phyloP scores from a whole-genome alignment of 768 basidiomycete species.

The Coprinellus aureogranulatus region DNA sequence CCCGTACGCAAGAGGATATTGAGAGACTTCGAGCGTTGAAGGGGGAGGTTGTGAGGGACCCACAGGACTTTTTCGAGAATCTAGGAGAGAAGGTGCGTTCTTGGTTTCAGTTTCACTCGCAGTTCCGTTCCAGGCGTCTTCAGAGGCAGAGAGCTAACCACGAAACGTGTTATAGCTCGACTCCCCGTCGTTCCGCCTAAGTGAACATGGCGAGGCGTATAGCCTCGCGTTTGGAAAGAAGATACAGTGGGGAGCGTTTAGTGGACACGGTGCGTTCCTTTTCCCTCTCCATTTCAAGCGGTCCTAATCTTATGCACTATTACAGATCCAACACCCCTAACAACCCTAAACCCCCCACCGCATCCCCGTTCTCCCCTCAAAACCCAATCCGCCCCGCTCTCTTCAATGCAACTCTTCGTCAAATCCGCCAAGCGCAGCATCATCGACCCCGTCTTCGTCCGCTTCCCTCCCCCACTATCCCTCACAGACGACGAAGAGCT shows the following conservation, averaged over 20 bases:
- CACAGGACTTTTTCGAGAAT: slow-evolving; percentile 31
- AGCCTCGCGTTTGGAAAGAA: slow-evolving; percentile 43
- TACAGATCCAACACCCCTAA: slow-evolving; percentile 1
- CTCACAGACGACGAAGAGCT: slow-evolving; percentile 32
- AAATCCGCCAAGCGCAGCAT: slow-evolving; percentile 48
- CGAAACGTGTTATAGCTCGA: slow-evolving; percentile 18
- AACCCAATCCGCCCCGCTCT: slow-evolving; percentile 40
- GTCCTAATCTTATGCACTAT: too few species aligned
- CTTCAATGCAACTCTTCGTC: slow-evolving; percentile 58
- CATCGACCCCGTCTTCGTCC: slow-evolving; percentile 46
- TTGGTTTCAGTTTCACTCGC: background rate
- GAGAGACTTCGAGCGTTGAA: slow-evolving; percentile 49
- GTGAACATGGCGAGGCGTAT: slow-evolving; percentile 41
- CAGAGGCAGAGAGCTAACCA: background rate
- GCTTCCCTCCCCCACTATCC: background rate
- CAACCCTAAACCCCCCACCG: slow-evolving; percentile 40
- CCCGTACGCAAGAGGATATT: slow-evolving; percentile 62
- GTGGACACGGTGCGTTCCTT: slow-evolving; percentile 46
- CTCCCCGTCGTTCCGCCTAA: slow-evolving; percentile 39
- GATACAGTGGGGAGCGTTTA: slow-evolving; percentile 64
- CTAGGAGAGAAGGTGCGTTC: slow-evolving; percentile 33
- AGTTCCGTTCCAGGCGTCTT: too few species aligned
- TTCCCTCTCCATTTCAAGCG: background rate
- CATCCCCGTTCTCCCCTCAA: slow-evolving; percentile 25
- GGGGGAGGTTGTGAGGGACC: slow-evolving; percentile 32